These are phyloP conservation scores for Botryotinia globosa DNA, from an alignment of 2,329 filamentous ascomycete genomes.

Conservation along the genomic window DNA sequence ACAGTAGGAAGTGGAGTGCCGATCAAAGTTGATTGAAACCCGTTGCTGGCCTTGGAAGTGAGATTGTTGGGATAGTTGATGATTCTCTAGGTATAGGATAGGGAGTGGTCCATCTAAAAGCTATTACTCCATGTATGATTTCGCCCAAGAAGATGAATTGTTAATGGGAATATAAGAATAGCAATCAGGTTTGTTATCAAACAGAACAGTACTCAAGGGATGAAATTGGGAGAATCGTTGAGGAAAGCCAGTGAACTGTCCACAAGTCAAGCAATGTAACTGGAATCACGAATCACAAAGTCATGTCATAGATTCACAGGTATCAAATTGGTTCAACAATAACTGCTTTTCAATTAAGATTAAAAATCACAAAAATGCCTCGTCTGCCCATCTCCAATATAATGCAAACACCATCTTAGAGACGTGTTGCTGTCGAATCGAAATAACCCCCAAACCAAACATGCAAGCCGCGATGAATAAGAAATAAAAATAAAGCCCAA, in stretches of 20 bases:
- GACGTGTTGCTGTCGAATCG: slow-evolving; percentile 4
- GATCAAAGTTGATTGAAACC: background rate
- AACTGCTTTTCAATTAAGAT: slow-evolving; percentile 13
- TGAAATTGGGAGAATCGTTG: background rate
- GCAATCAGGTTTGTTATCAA: rapidly evolving
- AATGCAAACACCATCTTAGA: background rate
- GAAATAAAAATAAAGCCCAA: background rate
- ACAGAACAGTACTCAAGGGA: background rate
- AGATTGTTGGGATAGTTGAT: background rate
- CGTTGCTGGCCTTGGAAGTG: background rate
- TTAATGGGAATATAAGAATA: background rate
- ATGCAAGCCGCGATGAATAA: background rate
- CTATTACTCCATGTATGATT: background rate
- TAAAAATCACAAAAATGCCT: slow-evolving; percentile 16
- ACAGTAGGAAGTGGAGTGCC: background rate
- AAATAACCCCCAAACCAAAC: slow-evolving; percentile 1
- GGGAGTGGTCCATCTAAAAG: background rate
- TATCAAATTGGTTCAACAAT: background rate
- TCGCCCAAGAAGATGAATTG: rapidly evolving
- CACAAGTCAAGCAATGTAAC: background rate
- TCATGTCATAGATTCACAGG: background rate
- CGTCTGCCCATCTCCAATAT: slow-evolving; percentile 1
- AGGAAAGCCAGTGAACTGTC: background rate
- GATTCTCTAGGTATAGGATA: background rate
- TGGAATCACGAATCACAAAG: background rate